Conservation (phyloP, 2,329 filamentous ascomycete genomes). For the Aquanectria penicillioides region DNA sequence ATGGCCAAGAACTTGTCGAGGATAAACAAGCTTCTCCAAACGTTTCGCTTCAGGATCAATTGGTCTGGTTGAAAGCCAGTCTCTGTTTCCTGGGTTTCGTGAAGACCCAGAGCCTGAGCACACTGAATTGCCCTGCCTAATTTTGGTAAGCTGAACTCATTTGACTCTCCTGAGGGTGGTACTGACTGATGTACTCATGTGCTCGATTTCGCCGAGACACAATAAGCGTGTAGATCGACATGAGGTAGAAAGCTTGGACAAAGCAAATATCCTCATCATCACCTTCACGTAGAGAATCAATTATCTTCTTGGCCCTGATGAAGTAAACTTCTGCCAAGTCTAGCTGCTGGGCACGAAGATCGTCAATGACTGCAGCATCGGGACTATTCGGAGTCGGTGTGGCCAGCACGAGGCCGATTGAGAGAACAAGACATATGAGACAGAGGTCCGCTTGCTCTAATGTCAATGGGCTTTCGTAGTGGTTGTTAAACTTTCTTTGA, state of each 20-base stretch:
- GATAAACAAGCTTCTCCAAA: slow-evolving; percentile 73
- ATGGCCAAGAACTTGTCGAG: slow-evolving; percentile 72
- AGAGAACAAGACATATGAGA: slow-evolving; percentile 69
- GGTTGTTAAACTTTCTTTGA: slow-evolving; percentile 58
- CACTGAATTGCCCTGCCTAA: slow-evolving; percentile 71
- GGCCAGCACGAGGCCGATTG: slow-evolving; percentile 69
- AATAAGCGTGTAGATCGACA: slow-evolving; percentile 71
- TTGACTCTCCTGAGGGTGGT: background rate
- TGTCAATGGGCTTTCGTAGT: slow-evolving; percentile 63
- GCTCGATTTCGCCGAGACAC: slow-evolving; percentile 71
- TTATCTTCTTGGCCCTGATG: slow-evolving; percentile 64
- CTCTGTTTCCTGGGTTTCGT: slow-evolving; percentile 66
- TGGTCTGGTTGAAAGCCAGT: slow-evolving; percentile 60
- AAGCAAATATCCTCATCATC: slow-evolving; percentile 74
- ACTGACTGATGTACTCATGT: slow-evolving; percentile 68
- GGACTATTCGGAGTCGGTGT: slow-evolving; percentile 59
- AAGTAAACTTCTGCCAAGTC: slow-evolving; percentile 72
- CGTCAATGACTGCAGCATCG: slow-evolving; percentile 62
- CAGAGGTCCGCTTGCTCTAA: slow-evolving; percentile 64
- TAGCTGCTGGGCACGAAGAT: slow-evolving; percentile 57
- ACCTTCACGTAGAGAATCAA: slow-evolving; percentile 57
- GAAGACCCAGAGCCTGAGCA: slow-evolving; percentile 70
- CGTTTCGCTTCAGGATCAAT: slow-evolving; percentile 60
- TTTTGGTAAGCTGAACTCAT: background rate
- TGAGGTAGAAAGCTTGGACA: slow-evolving; percentile 70